These are phyloP conservation scores for Laetiporus sulphureus DNA, from an alignment of 1,284 basidiomycete species.

Conservation along the genomic window DNA sequence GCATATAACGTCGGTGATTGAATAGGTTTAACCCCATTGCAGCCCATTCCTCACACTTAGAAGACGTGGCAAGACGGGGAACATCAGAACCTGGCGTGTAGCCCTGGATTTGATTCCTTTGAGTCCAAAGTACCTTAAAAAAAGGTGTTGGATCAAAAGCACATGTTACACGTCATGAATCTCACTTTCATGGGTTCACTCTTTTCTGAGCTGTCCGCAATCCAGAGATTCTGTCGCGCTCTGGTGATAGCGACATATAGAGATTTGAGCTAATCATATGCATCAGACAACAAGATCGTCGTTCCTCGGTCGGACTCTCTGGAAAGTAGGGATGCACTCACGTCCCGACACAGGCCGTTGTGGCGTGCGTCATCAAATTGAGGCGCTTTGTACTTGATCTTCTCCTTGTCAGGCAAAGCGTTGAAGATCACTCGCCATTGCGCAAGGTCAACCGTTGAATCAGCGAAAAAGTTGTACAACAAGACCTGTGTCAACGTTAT, in stretches of 20 bases:
- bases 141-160: too few relatives aligned
- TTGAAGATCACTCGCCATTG: constrained; percentile 62
- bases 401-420: constrained; percentile 23
- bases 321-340: constrained; percentile 21
- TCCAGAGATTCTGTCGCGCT: constrained; percentile 62
- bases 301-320: neutral
- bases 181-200: constrained; percentile 53
- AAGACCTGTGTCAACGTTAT: constrained; percentile 43
- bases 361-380: constrained; percentile 47
- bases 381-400: constrained; percentile 29
- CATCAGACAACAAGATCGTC: neutral
- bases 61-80: constrained; percentile 43
- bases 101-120: constrained; percentile 34
- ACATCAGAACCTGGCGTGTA: constrained; percentile 36
- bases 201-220: constrained; percentile 52
- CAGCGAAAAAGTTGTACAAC: constrained; percentile 65
- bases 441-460: constrained; percentile 41
- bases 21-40: constrained; percentile 46
- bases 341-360: constrained; percentile 55
- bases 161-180: neutral
- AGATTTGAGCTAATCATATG: constrained; percentile 44
- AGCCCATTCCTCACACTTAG: constrained; percentile 49
- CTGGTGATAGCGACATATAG: constrained; percentile 68
- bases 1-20: constrained; percentile 43
- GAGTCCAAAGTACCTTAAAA: constrained; percentile 50